Percentiles rank a stretch among this genome's conserved stretches.
phyloP scores from a whole-genome alignment of 2,329 filamentous ascomycete species.

The Colletotrichum paranaense region DNA sequence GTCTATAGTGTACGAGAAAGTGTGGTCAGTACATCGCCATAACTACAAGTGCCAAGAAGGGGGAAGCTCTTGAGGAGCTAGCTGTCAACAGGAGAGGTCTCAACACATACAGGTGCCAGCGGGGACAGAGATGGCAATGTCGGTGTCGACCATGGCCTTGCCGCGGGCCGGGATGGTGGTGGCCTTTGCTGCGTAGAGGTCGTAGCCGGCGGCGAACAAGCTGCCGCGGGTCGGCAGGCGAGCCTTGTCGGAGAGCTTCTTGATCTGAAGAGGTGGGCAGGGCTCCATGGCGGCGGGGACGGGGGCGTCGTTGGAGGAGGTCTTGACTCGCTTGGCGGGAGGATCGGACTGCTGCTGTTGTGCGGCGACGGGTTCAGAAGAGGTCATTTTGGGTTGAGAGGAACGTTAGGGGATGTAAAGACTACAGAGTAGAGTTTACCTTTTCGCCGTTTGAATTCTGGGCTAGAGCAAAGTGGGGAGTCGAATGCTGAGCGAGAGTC shows the following conservation, averaged over 20 bases:
- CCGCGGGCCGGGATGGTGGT: constrained; percentile 83
- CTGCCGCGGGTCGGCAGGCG: constrained; percentile 88
- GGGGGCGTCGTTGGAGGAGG: constrained; percentile 49
- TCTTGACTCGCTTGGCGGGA: constrained; percentile 84
- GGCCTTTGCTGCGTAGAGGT: constrained; percentile 84
- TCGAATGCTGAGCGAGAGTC: background rate
- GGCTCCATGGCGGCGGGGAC: constrained; percentile 50
- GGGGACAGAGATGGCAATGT: constrained; percentile 90
- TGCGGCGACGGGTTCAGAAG: constrained; percentile 54
- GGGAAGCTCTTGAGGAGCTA: background rate
- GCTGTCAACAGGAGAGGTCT: background rate
- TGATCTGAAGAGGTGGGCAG: constrained; percentile 79
- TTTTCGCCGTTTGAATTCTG: background rate
- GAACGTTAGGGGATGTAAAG: background rate
- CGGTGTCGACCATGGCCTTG: constrained; percentile 89
- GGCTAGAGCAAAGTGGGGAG: background rate
- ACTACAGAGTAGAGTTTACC: background rate
- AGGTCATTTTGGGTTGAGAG: constrained; percentile 43
- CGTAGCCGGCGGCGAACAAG: constrained; percentile 91
- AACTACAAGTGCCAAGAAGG: background rate
- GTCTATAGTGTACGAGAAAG: constrained; percentile 61
- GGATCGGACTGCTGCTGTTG: constrained; percentile 65
- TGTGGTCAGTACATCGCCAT: constrained; percentile 9
- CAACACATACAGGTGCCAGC: constrained; percentile 84
- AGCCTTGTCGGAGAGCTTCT: constrained; percentile 86